Evolutionary conservation across 441 rosid genomes (phyloP).

Genomic region (Gossypium lobatum): DNA sequence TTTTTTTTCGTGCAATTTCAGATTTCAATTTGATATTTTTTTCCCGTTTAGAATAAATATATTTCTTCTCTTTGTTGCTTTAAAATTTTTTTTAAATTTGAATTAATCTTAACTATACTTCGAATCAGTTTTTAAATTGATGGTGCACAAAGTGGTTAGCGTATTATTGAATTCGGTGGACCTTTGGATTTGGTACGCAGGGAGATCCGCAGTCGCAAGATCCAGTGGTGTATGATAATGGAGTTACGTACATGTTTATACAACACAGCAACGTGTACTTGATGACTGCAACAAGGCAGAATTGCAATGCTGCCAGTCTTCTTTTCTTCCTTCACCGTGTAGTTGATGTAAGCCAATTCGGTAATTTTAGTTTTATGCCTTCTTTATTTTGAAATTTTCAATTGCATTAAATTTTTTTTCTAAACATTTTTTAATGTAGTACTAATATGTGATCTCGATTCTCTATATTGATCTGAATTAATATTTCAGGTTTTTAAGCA

Average conservation of each 20-base stretch:
- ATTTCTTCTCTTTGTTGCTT: too few relatives aligned
- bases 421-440: too few relatives aligned
- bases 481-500: slow-evolving; percentile 84
- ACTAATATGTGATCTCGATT: not conserved
- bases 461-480: not conserved
- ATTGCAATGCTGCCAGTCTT: slow-evolving; percentile 93
- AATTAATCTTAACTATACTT: not conserved
- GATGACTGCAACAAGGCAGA: slow-evolving; percentile 87
- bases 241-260: slow-evolving; percentile 86
- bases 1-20: not conserved
- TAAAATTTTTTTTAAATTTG: not conserved
- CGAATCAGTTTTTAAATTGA: not conserved
- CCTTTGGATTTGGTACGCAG: slow-evolving; percentile 28
- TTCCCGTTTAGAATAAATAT: not conserved
- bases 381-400: not conserved
- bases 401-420: not conserved
- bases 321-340: slow-evolving; percentile 83
- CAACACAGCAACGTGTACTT: slow-evolving; percentile 87
- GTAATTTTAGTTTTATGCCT: slow-evolving; percentile 14
- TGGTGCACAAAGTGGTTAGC: not conserved
- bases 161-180: not conserved
- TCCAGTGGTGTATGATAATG: slow-evolving; percentile 93
- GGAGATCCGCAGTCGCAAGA: slow-evolving; percentile 93
- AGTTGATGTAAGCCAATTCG: slow-evolving; percentile 61
- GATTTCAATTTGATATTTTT: not conserved